phyloP scores from a whole-genome alignment of 495 filamentous ascomycete genomes.

The Choiromyces venosus region DNA sequence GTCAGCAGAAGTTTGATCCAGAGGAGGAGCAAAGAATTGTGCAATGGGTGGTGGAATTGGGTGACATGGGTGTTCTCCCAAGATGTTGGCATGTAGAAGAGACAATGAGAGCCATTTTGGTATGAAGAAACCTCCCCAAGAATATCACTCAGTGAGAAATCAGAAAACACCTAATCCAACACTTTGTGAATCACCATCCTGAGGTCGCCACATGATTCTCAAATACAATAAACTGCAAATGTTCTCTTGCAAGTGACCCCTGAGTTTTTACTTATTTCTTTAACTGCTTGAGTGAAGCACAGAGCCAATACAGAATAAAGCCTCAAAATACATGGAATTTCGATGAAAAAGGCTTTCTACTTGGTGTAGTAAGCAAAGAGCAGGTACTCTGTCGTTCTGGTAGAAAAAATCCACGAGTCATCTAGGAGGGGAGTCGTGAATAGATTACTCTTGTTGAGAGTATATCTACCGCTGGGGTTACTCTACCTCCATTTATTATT shows the following conservation, averaged over 20 bases:
- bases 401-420: slow-evolving; percentile 8
- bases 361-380: neutral
- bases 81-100: too few relatives aligned
- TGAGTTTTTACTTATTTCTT: neutral
- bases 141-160: too few relatives aligned
- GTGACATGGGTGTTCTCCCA: too few relatives aligned
- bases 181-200: slow-evolving; percentile 11
- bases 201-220: slow-evolving; percentile 3
- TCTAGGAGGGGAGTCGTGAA: slow-evolving; percentile 9
- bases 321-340: slow-evolving; percentile 6
- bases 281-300: neutral
- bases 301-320: neutral
- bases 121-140: too few relatives aligned
- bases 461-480: slow-evolving; percentile 7
- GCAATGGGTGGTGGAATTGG: too few relatives aligned
- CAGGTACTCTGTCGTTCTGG: slow-evolving; percentile 3
- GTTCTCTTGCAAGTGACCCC: slow-evolving; percentile 5
- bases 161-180: too few relatives aligned
- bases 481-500: slow-evolving; percentile 11
- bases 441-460: slow-evolving; percentile 14
- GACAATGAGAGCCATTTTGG: too few relatives aligned
- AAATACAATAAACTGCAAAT: neutral
- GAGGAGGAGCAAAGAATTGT: too few relatives aligned
- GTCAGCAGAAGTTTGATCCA: too few relatives aligned
- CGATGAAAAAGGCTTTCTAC: slow-evolving; percentile 13